These are phyloP conservation scores for Xylaria grammica DNA, from an alignment of 495 filamentous ascomycete genomes.

Conservation along the genomic window DNA sequence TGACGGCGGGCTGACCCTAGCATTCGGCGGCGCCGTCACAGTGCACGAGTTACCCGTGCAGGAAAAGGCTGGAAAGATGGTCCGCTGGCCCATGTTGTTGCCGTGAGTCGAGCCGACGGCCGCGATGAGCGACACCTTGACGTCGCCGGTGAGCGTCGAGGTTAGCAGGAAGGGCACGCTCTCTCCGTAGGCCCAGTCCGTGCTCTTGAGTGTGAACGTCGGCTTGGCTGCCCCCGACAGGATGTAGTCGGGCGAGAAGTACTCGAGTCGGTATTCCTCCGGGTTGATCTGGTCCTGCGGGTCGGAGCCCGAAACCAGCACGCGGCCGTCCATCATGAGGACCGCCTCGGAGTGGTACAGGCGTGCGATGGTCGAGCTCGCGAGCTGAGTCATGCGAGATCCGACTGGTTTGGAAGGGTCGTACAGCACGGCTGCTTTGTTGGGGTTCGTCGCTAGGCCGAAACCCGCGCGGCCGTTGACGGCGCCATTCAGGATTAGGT, in stretches of 20 bases:
- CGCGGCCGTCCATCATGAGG: slow-evolving; percentile 53
- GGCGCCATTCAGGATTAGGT: slow-evolving; percentile 54
- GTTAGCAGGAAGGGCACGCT: slow-evolving; percentile 32
- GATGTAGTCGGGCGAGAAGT: slow-evolving; percentile 56
- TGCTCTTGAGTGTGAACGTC: slow-evolving; percentile 35
- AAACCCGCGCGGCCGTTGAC: slow-evolving; percentile 54
- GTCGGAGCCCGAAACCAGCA: slow-evolving; percentile 56
- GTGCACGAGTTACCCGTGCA: slow-evolving; percentile 44
- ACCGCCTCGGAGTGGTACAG: slow-evolving; percentile 57
- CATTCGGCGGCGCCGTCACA: slow-evolving; percentile 50
- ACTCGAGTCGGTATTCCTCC: slow-evolving; percentile 56
- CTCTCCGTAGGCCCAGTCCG: slow-evolving; percentile 42
- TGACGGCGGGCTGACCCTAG: slow-evolving; percentile 45
- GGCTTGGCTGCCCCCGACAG: slow-evolving; percentile 39
- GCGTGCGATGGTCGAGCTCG: slow-evolving; percentile 53
- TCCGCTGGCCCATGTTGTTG: slow-evolving; percentile 53
- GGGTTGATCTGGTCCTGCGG: slow-evolving; percentile 44
- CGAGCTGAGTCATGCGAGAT: slow-evolving; percentile 51
- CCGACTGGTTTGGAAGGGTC: slow-evolving; percentile 52
- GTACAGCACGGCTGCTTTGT: slow-evolving; percentile 55
- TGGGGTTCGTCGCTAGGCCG: slow-evolving; percentile 47
- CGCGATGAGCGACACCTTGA: slow-evolving; percentile 47
- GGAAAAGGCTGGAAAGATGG: slow-evolving; percentile 48
- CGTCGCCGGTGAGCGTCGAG: slow-evolving; percentile 26
- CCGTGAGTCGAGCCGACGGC: slow-evolving; percentile 49